Evolutionary conservation across 2,329 filamentous ascomycete species (phyloP).

Genomic region (Aspergillus caelatus): DNA sequence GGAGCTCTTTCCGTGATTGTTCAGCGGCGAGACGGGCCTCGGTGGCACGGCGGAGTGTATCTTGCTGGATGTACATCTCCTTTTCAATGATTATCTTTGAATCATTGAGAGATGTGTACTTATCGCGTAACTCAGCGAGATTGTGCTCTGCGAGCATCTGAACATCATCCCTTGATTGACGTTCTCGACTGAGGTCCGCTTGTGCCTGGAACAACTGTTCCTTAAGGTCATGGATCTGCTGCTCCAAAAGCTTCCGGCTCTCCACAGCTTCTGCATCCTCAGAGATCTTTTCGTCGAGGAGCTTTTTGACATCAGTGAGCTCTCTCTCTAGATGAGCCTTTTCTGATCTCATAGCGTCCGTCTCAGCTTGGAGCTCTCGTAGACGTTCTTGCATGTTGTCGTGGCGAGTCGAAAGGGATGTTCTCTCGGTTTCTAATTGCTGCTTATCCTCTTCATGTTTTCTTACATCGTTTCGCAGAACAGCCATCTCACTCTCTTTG

Average conservation of each 20-base stretch:
- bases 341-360: slow-evolving; percentile 82
- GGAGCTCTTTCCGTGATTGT: slow-evolving; percentile 84
- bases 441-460: slow-evolving; percentile 80
- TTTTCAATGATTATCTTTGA: slow-evolving; percentile 98
- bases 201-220: slow-evolving; percentile 81
- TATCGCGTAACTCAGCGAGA: slow-evolving; percentile 76
- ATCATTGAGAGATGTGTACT: slow-evolving; percentile 85
- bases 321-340: slow-evolving; percentile 85
- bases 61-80: slow-evolving; percentile 93
- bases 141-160: slow-evolving; percentile 89
- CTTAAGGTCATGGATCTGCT: slow-evolving; percentile 86
- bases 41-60: slow-evolving; percentile 81
- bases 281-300: slow-evolving; percentile 84
- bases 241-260: slow-evolving; percentile 79
- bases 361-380: slow-evolving; percentile 82
- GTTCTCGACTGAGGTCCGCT: slow-evolving; percentile 84
- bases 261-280: slow-evolving; percentile 85
- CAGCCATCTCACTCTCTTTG: slow-evolving; percentile 89
- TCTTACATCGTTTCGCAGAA: slow-evolving; percentile 82
- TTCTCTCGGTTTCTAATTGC: slow-evolving; percentile 77
- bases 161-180: slow-evolving; percentile 92
- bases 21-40: slow-evolving; percentile 80
- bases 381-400: slow-evolving; percentile 76
- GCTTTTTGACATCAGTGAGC: slow-evolving; percentile 80
- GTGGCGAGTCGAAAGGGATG: slow-evolving; percentile 71